Conservation (phyloP, 352 stramenopile species). For the Phytopythium boreale region DNA sequence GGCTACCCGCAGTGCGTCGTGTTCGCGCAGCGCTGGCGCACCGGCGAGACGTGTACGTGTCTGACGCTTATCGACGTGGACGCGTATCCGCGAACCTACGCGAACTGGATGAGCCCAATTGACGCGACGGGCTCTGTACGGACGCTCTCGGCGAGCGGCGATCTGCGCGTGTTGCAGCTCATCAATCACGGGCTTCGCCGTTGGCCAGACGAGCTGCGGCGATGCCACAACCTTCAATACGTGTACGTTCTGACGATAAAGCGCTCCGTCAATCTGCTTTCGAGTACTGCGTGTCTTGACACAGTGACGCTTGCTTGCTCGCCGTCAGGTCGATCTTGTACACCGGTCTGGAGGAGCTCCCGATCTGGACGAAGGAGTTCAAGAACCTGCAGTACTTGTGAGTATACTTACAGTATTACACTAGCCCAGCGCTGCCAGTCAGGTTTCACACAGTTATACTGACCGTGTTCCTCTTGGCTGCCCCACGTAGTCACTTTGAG, state of each 20-base stretch:
- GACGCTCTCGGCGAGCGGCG: conserved; percentile 18
- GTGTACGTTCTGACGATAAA: conserved; percentile 18
- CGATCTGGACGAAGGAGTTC: conserved; percentile 14
- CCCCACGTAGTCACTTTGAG: conserved; percentile 5
- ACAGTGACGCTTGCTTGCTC: neutral
- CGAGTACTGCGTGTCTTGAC: neutral
- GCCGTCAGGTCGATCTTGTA: conserved; percentile 16
- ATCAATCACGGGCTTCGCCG: conserved; percentile 28
- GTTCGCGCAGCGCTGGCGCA: conserved; percentile 19
- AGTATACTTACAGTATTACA: neutral
- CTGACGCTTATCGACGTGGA: conserved; percentile 31
- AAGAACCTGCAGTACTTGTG: conserved; percentile 23
- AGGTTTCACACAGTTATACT: neutral
- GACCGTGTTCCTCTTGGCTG: neutral
- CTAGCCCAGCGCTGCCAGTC: neutral
- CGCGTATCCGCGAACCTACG: conserved; percentile 9
- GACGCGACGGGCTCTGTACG: conserved; percentile 23
- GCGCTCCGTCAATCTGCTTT: neutral
- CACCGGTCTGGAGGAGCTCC: conserved; percentile 8
- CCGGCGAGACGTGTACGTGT: conserved; percentile 27
- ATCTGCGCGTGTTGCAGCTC: conserved; percentile 34
- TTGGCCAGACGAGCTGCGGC: conserved; percentile 22
- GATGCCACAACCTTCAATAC: conserved; percentile 28
- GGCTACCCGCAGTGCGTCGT: conserved; percentile 26
- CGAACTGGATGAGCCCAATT: conserved; percentile 23